Conservation (phyloP, 148 eudicot genomes). For the Cornus florida region DNA sequence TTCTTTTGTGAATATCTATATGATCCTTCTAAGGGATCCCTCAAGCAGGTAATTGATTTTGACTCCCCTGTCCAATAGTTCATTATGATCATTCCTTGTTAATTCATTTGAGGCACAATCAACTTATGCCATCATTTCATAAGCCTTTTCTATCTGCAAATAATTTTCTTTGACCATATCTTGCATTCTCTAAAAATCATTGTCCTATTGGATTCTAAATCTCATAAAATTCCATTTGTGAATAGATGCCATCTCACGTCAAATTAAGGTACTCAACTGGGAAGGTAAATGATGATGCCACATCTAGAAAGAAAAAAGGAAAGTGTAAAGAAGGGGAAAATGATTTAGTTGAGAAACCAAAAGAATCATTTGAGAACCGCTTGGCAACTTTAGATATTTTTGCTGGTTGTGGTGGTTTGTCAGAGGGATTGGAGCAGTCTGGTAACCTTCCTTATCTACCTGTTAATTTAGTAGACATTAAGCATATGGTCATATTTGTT, state of each 20-base stretch:
- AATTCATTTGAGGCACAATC: too few relatives aligned
- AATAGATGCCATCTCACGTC: constrained; percentile 67
- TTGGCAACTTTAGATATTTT: constrained; percentile 86
- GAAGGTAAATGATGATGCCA: constrained; percentile 39
- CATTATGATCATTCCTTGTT: not conserved
- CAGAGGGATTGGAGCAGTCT: constrained; percentile 88
- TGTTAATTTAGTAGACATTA: not conserved
- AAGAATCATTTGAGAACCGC: constrained; percentile 26
- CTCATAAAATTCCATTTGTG: constrained; percentile 8
- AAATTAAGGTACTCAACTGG: constrained; percentile 46
- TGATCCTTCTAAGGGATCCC: constrained; percentile 76
- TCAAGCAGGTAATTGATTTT: constrained; percentile 62
- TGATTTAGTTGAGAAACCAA: constrained; percentile 33
- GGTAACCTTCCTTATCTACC: constrained; percentile 36
- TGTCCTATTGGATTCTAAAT: not conserved
- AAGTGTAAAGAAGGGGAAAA: constrained; percentile 73
- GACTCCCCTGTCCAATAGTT: not conserved
- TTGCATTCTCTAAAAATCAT: not conserved
- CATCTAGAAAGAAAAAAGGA: constrained; percentile 73
- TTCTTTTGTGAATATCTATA: constrained; percentile 86
- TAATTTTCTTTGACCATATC: too few relatives aligned
- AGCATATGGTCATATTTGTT: not conserved
- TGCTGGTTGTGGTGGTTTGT: constrained; percentile 99
- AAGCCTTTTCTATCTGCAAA: too few relatives aligned
- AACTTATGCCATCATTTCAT: too few relatives aligned